Evolutionary conservation across 768 basidiomycete species (phyloP).

Genomic region (Lyophyllum semitale): DNA sequence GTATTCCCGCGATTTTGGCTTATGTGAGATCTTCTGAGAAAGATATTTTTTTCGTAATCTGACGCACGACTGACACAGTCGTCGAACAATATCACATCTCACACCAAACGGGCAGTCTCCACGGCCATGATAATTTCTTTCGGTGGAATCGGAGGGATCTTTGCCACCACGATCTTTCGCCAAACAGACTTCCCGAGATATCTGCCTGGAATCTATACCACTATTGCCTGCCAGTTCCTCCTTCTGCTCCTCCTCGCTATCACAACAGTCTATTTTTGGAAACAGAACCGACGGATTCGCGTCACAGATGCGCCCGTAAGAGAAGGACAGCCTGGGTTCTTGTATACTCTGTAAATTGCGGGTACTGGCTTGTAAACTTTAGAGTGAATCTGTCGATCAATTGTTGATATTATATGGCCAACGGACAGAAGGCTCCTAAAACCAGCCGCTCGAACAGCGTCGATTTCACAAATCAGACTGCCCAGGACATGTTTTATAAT

Average conservation of each 20-base stretch:
- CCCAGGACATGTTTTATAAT: no score
- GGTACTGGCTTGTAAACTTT: background rate
- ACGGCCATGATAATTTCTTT: slow-evolving; percentile 50
- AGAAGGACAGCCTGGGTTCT: slow-evolving; percentile 38
- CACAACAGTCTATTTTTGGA: slow-evolving; percentile 39
- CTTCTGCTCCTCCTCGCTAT: slow-evolving; percentile 40
- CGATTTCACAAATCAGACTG: no score
- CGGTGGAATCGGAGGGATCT: slow-evolving; percentile 48
- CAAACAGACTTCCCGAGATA: slow-evolving; percentile 47
- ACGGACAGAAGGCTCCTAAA: no score
- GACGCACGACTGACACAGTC: slow-evolving; percentile 29
- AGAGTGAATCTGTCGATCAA: background rate
- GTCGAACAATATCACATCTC: slow-evolving; percentile 50
- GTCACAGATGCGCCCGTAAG: slow-evolving; percentile 24
- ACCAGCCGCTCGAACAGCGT: no score
- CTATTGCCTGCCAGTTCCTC: slow-evolving; percentile 44
- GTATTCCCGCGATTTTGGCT: slow-evolving; percentile 49
- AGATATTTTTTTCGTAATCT: background rate
- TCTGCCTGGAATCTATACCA: slow-evolving; percentile 47
- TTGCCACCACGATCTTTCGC: slow-evolving; percentile 49
- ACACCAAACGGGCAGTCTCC: slow-evolving; percentile 50
- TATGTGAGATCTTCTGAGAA: slow-evolving; percentile 37
- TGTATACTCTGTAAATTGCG: slow-evolving; percentile 39
- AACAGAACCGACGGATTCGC: slow-evolving; percentile 32
- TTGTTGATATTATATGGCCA: background rate